Percentiles rank a stretch among this genome's conserved stretches.
Evolutionary conservation across 2,329 filamentous ascomycete species (phyloP).

Genomic region (Xylaria sp.): DNA sequence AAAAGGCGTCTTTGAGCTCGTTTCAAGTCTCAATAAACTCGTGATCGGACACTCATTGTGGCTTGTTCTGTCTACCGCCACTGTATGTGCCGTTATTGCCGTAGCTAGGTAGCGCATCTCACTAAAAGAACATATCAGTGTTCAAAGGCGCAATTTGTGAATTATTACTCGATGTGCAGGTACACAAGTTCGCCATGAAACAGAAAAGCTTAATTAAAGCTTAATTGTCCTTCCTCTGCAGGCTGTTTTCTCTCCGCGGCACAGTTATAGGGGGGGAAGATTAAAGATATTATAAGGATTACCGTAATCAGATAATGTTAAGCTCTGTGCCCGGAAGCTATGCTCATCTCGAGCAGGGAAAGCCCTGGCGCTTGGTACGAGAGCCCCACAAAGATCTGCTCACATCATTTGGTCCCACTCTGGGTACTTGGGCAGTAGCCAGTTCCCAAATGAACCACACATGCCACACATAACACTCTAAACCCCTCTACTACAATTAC

Average conservation of each 20-base stretch:
- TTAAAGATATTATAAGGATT: slow-evolving; percentile 15
- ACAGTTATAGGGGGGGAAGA: not conserved
- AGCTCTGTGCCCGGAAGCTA: slow-evolving; percentile 7
- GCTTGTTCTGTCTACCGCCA: slow-evolving; percentile 13
- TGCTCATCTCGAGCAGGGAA: slow-evolving; percentile 1
- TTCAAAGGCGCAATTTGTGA: not conserved
- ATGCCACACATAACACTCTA: no score
- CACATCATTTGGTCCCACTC: slow-evolving; percentile 14
- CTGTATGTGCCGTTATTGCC: not conserved
- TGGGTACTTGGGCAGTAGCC: not conserved
- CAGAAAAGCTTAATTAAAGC: no score
- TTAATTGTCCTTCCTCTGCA: not conserved
- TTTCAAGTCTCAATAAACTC: slow-evolving; percentile 29
- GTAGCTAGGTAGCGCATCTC: not conserved
- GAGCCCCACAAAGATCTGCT: slow-evolving; percentile 27
- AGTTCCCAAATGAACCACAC: no score
- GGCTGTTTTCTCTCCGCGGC: not conserved
- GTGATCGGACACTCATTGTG: slow-evolving; percentile 10
- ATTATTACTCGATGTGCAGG: no score
- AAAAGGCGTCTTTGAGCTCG: slow-evolving; percentile 19
- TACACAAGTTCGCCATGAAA: no score
- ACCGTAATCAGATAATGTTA: slow-evolving; percentile 24
- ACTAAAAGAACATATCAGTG: no score
- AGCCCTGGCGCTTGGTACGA: slow-evolving; percentile 17
- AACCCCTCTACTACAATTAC: no score